phyloP scores from a whole-genome alignment of 306 rosid genomes.

The barrel medic (Medicago truncatula) region DNA sequence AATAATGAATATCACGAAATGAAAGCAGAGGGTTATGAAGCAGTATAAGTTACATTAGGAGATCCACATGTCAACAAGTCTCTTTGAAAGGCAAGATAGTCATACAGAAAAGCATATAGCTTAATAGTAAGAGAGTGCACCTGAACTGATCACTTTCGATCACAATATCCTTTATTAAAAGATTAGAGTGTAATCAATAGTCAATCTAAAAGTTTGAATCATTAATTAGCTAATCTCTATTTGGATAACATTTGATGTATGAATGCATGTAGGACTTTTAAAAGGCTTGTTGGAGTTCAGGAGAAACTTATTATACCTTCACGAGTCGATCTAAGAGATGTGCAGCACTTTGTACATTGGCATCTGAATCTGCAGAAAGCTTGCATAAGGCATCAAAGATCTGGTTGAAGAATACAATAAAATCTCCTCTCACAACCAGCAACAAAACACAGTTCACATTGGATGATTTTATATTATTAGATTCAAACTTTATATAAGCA shows the following conservation, averaged over 20 bases:
- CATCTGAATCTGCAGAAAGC: constrained; percentile 97
- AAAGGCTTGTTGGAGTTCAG: constrained; percentile 11
- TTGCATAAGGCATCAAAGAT: constrained; percentile 98
- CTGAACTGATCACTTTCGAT: constrained; percentile 99
- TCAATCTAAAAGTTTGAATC: constrained; percentile 41
- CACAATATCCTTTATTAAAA: constrained; percentile 86
- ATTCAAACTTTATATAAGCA: constrained; percentile 31
- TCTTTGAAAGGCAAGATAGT: constrained; percentile 26
- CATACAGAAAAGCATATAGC: constrained; percentile 34
- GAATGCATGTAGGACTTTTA: neutral
- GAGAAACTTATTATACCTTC: constrained; percentile 61
- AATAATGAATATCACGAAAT: constrained; percentile 58
- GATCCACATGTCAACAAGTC: constrained; percentile 25
- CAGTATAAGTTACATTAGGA: constrained; percentile 30
- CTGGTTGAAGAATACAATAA: constrained; percentile 90
- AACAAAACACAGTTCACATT: constrained; percentile 45
- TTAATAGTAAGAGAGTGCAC: constrained; percentile 53
- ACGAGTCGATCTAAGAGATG: constrained; percentile 96
- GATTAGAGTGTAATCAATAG: constrained; percentile 42
- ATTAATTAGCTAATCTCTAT: constrained; percentile 24
- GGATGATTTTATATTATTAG: constrained; percentile 38
- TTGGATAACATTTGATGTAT: constrained; percentile 7
- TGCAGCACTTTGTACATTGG: constrained; percentile 97
- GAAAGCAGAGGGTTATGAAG: constrained; percentile 38
- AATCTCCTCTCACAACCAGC: constrained; percentile 99